These are phyloP conservation scores for Xylaria sp. DNA, from an alignment of 2,329 filamentous ascomycete species.

Conservation along the genomic window DNA sequence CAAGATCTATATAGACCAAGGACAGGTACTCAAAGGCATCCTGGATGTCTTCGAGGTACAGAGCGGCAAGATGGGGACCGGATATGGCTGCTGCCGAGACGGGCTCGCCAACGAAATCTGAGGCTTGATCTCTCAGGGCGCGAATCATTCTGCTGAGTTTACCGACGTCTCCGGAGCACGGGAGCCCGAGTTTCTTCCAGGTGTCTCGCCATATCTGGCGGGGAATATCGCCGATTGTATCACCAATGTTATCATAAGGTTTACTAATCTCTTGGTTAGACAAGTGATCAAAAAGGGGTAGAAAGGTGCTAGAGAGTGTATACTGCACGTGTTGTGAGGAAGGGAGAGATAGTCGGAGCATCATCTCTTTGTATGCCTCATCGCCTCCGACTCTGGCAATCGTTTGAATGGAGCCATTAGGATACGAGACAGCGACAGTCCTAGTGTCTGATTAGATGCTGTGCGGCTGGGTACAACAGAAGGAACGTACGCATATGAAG, in stretches of 20 bases:
- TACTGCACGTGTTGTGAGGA: neutral
- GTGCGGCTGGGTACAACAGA: neutral
- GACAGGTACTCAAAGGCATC: neutral
- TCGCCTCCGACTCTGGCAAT: neutral
- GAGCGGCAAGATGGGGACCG: neutral
- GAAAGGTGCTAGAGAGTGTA: neutral
- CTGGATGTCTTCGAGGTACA: neutral
- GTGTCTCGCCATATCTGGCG: neutral
- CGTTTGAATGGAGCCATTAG: neutral
- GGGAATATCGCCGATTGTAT: neutral
- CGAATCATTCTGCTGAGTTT: neutral
- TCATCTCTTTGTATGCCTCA: neutral
- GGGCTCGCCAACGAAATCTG: neutral
- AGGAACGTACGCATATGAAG: neutral
- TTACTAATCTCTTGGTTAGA: neutral
- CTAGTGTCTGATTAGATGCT: neutral
- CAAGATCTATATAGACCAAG: neutral
- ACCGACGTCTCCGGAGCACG: neutral
- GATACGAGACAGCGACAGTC: neutral
- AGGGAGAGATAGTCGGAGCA: neutral
- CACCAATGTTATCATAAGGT: neutral
- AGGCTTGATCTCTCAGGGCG: neutral
- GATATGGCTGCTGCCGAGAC: neutral
- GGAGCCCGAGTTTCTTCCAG: neutral
- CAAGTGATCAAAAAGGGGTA: neutral